phyloP scores from a whole-genome alignment of 2,329 filamentous ascomycete species.

The Metarhizium sp. region DNA sequence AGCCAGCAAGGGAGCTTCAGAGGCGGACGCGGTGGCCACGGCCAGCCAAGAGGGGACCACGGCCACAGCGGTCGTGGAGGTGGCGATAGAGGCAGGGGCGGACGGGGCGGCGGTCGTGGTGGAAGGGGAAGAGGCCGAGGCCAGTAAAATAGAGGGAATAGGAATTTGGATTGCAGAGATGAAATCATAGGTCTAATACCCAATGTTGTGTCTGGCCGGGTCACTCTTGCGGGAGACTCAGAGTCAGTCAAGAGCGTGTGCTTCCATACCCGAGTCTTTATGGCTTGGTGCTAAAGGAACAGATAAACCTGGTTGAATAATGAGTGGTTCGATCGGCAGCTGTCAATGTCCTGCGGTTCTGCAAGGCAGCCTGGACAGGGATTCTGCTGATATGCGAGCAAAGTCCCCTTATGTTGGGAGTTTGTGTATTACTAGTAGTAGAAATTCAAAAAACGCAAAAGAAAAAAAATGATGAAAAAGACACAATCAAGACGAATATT shows the following conservation, averaged over 20 bases:
- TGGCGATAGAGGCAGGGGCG: slow-evolving; percentile 30
- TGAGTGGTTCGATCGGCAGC: background rate
- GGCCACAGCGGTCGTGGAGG: slow-evolving; percentile 38
- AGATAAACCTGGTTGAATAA: background rate
- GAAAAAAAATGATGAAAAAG: background rate
- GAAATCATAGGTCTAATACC: background rate
- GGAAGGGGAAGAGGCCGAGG: slow-evolving; percentile 24
- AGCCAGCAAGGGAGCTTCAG: slow-evolving; percentile 54
- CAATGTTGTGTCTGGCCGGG: background rate
- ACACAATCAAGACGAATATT: background rate
- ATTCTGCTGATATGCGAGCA: background rate
- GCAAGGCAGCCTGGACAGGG: background rate
- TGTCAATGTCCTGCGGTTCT: background rate
- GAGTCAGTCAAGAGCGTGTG: background rate
- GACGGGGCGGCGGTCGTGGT: slow-evolving; percentile 28
- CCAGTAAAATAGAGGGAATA: slow-evolving; percentile 7
- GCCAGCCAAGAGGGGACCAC: slow-evolving; percentile 49
- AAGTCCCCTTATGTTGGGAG: background rate
- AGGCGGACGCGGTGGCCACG: slow-evolving; percentile 54
- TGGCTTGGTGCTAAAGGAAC: background rate
- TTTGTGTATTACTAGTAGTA: background rate
- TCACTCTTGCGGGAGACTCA: background rate
- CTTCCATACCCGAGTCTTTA: background rate
- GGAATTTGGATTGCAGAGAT: background rate
- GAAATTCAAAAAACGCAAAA: background rate